Base-by-base conservation (phyloP, 2,329 filamentous ascomycete species). In the Fusarium sp. region DNA sequence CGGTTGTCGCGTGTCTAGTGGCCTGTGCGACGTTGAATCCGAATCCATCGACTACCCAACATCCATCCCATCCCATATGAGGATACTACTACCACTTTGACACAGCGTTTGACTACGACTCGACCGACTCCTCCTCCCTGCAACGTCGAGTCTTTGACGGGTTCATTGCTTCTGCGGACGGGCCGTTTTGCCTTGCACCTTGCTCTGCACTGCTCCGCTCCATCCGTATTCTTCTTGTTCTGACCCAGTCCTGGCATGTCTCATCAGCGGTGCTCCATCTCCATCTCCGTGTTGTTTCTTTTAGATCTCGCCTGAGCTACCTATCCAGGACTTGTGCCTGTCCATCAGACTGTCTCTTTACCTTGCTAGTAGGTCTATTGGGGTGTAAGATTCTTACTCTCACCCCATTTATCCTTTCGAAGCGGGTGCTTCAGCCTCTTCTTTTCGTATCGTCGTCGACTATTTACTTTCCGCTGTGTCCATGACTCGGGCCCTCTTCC, bases 381-480 rank as follows among this genome's bases (percentile, higher is more conserved):
- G 67, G 67, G 67, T 67, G 69, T 74, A 57, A 74, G 72, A 74
- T 65, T 72, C 60, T 69, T 48, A 64, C 55, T 40, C 58, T 72
- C 63, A 61, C 60, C 63, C 66, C 58, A 67, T 71, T 60, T 52
- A 22, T 38, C 51, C 52, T 45, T 33, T 66, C 54, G 22, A 69
- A 39, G 46, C 50, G 59, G 53, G 34, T 66, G 51, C 56, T 69
- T 46, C 46, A 55, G 42, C 43, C 51, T 54, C 34, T 40, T 69
- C 51, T 46, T 51, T 43, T 62, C 62, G 20, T 43, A 43, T 54
- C 34, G 42, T 45, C 59, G 50, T 66, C 40, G 59, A 67, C 63
- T 75, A 75, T 75, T 73, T 75, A 75, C 73, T 62, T 61, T 58
- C 67, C 55, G 54, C 42, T 42, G 56, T 63, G 52, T 65, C 72